Percentiles rank a stretch among this genome's conserved stretches.
phyloP scores from a whole-genome alignment of 2,329 filamentous ascomycete genomes.

The Piedraia hortae region DNA sequence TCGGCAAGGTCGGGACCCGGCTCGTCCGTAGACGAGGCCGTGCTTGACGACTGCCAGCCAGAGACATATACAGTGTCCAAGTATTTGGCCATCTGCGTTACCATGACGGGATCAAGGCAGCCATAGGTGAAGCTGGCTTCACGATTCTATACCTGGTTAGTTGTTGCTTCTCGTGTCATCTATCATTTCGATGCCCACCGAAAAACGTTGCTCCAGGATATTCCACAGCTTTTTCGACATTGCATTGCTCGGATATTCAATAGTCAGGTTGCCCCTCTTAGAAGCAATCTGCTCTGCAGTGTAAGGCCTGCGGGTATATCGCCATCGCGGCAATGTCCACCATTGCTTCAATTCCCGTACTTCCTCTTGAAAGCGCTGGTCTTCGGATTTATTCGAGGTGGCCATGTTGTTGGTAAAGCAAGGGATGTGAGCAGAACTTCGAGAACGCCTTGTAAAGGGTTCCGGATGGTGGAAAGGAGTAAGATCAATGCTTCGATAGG shows the following conservation, averaged over 20 bases:
- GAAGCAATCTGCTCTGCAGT: constrained; percentile 91
- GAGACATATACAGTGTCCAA: constrained; percentile 97
- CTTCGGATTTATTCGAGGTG: too few species aligned
- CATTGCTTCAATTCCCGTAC: constrained; percentile 73
- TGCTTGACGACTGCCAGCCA: constrained; percentile 95
- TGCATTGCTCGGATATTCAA: constrained; percentile 71
- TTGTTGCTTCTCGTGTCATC: not conserved
- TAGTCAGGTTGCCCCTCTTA: constrained; percentile 73
- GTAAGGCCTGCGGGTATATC: constrained; percentile 72
- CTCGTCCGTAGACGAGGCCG: constrained; percentile 80
- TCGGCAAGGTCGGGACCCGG: constrained; percentile 93
- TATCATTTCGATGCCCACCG: constrained; percentile 31
- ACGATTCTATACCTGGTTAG: constrained; percentile 27
- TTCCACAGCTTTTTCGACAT: constrained; percentile 88
- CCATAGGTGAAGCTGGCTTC: constrained; percentile 89
- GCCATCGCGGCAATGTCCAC: constrained; percentile 85
- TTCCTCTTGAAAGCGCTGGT: constrained; percentile 51
- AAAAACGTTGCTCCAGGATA: constrained; percentile 63
- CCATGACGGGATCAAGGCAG: constrained; percentile 90
- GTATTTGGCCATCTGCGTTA: constrained; percentile 98
- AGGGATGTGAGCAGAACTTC: too few species aligned
- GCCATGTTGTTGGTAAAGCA: too few species aligned
- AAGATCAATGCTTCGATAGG: too few species aligned
- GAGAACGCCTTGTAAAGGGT: too few species aligned
- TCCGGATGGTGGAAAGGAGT: too few species aligned